phyloP scores from a whole-genome alignment of 805 yeast species.

The Blastobotrys robertii region DNA sequence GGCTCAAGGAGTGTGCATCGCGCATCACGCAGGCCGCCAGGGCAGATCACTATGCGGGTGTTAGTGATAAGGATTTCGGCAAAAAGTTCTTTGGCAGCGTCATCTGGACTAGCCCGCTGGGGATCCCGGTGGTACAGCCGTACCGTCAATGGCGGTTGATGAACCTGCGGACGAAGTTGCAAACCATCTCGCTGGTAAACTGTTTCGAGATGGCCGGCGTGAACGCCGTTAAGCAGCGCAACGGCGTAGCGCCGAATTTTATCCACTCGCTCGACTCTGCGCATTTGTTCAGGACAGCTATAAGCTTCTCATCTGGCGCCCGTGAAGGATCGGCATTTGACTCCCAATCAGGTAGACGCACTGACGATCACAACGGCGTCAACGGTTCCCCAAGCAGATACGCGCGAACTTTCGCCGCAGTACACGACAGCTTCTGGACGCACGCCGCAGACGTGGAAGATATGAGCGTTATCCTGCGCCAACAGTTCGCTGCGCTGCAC shows the following conservation, averaged over 20 bases:
- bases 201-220: slow-evolving; percentile 77
- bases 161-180: slow-evolving; percentile 67
- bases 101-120: slow-evolving; percentile 95
- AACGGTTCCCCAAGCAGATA: slow-evolving; percentile 5
- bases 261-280: slow-evolving; percentile 94
- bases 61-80: slow-evolving; percentile 33
- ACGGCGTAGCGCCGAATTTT: slow-evolving; percentile 91
- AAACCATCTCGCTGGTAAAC: slow-evolving; percentile 74
- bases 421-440: slow-evolving; percentile 97
- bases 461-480: slow-evolving; percentile 63
- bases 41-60: slow-evolving; percentile 45
- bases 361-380: too few relatives aligned
- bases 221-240: slow-evolving; percentile 75
- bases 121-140: slow-evolving; percentile 94
- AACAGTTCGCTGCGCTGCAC: slow-evolving; percentile 71
- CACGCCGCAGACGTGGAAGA: slow-evolving; percentile 73
- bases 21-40: slow-evolving; percentile 27
- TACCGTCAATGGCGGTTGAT: slow-evolving; percentile 58
- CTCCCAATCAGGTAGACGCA: too few relatives aligned
- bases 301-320: slow-evolving; percentile 36
- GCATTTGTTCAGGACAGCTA: slow-evolving; percentile 86
- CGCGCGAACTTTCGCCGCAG: slow-evolving; percentile 76
- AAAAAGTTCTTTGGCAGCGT: slow-evolving; percentile 64
- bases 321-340: slow-evolving; percentile 22
- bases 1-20: slow-evolving; percentile 82